Evolutionary conservation across 192 early-diverging fungal genomes (phyloP), one percentile per base, ranked within the genome.

Genomic region (Kickxella alabastrina): DNA sequence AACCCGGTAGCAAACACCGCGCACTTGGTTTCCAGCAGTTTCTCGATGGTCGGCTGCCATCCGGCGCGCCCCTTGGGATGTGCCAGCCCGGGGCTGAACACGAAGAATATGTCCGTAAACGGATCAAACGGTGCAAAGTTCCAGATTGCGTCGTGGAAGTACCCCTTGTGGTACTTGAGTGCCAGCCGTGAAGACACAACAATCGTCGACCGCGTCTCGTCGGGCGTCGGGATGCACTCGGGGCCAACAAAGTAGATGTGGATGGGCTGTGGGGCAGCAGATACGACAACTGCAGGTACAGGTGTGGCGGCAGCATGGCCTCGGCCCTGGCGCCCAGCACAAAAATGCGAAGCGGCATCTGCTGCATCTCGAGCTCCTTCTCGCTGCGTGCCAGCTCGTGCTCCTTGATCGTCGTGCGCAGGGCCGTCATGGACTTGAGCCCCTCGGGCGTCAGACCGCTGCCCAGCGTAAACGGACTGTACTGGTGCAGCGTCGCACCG

Each of bases 241-340:
- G 88, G 88, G 18, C 88, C 88, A 32, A 90, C 72, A 75, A 90
- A 90, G 55, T 85, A 82, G n/a, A 90, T 70, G 61, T 87, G 83
- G 69, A 90, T 82, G 85, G 77, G 21, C 83, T 83, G 36, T 72
- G 68, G 7, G 88, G 86, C 61, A 90, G 83, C 51, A 90, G 58
- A 37, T 87, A 82, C 23, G 82, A 75, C 25, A 88, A 55, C 72
- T 90, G 86, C 49, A 83, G 63, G 59, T 83, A 90, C 56, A 90
- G 72, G 49, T 87, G 82, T 42, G 81, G 78, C n/a, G 88, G 88
- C 21, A 90, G 65, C 54, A 82, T 80, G 4, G 83, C 79, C 58
- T 90, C 88, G 36, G 85, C 86, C 18, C 87, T 80, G 13, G 86
- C 85, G 5, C 85, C 88, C 6, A 88, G 56, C 38, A 85, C 59